These are phyloP conservation scores for Talaromyces borbonicus DNA, from an alignment of 495 filamentous ascomycete species.

Conservation along the genomic window DNA sequence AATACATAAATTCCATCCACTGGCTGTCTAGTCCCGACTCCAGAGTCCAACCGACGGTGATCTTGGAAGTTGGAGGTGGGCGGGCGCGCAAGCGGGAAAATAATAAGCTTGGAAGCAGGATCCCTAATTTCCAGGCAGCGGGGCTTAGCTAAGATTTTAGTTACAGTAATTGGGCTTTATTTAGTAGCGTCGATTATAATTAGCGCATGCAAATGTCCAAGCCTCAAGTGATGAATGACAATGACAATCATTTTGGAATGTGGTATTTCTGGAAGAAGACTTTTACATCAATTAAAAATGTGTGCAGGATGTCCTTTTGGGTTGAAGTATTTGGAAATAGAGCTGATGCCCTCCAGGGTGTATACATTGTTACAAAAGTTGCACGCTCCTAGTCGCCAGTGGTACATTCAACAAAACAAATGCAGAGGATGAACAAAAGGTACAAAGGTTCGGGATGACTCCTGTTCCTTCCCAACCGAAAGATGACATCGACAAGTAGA, in stretches of 20 bases:
- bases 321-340: constrained; percentile 3
- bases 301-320: too few relatives aligned
- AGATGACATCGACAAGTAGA: background rate
- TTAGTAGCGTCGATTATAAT: background rate
- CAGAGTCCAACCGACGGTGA: background rate
- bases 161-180: background rate
- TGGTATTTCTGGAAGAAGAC: too few relatives aligned
- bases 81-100: too few relatives aligned
- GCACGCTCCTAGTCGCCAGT: constrained; percentile 2
- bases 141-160: background rate
- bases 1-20: too few relatives aligned
- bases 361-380: constrained; percentile 5
- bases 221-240: background rate
- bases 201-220: background rate
- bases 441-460: background rate
- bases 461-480: constrained; percentile 3
- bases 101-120: background rate
- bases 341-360: background rate
- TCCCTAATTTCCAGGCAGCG: background rate
- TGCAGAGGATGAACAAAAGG: background rate
- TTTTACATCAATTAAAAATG: too few relatives aligned
- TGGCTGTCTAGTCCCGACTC: too few relatives aligned
- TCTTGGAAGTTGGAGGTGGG: background rate
- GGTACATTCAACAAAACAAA: constrained; percentile 1
- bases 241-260: too few relatives aligned